Evolutionary conservation across 2,329 filamentous ascomycete species (phyloP).

Genomic region (Clonostachys chloroleuca): DNA sequence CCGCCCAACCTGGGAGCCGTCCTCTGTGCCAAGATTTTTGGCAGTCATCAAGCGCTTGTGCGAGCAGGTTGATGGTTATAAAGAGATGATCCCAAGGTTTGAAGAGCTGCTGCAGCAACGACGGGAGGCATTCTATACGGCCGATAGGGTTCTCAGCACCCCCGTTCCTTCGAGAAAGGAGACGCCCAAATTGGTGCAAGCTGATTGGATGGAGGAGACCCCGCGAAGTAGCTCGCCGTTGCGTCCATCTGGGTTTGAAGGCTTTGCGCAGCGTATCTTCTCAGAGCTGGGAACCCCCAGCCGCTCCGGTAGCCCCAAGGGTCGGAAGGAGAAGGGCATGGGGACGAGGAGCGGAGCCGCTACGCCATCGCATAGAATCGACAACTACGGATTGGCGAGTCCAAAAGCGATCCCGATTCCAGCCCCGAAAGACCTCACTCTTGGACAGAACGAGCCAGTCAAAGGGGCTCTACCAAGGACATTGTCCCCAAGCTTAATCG

Average conservation of each 20-base stretch:
- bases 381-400: slow-evolving; percentile 11
- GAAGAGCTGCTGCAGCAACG: slow-evolving; percentile 65
- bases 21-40: slow-evolving; percentile 49
- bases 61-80: slow-evolving; percentile 59
- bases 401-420: slow-evolving; percentile 25
- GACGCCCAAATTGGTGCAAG: slow-evolving; percentile 14
- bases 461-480: slow-evolving; percentile 25
- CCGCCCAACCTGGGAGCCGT: slow-evolving; percentile 46
- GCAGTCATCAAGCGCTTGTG: slow-evolving; percentile 54
- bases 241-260: slow-evolving; percentile 51
- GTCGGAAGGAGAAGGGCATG: slow-evolving; percentile 38
- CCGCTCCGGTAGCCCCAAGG: slow-evolving; percentile 43
- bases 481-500: slow-evolving; percentile 31
- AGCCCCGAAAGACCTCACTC: slow-evolving; percentile 33
- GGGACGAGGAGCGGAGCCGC: slow-evolving; percentile 15
- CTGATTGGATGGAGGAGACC: slow-evolving; percentile 30
- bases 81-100: slow-evolving; percentile 63
- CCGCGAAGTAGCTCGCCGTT: slow-evolving; percentile 45
- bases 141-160: slow-evolving; percentile 40
- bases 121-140: slow-evolving; percentile 59
- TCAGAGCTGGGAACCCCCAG: slow-evolving; percentile 53
- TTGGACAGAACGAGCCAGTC: slow-evolving; percentile 23
- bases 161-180: slow-evolving; percentile 18
- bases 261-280: slow-evolving; percentile 58
- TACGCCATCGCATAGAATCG: slow-evolving; percentile 14